phyloP scores from a whole-genome alignment of 1,139 yeast genomes.

The Saccharomyces hybrid region DNA sequence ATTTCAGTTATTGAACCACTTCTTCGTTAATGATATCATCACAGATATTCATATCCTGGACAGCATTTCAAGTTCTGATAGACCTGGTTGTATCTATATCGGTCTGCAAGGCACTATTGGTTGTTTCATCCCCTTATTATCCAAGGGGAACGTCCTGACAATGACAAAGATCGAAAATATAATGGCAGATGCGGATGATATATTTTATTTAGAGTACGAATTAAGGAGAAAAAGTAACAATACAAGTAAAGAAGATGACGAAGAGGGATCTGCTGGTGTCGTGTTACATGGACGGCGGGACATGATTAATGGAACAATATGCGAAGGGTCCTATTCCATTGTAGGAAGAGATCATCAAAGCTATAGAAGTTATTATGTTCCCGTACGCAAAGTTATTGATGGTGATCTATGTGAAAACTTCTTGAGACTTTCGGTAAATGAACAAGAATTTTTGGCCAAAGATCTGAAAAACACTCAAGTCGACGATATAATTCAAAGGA shows the following conservation, averaged over 20 bases:
- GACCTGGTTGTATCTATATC: conserved; percentile 58
- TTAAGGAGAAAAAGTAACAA: conserved; percentile 2
- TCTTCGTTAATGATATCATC: conserved; percentile 62
- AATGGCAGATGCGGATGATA: conserved; percentile 36
- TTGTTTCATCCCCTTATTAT: conserved; percentile 56
- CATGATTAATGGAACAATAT: conserved; percentile 17
- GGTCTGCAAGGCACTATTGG: conserved; percentile 85
- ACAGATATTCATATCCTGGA: conserved; percentile 44
- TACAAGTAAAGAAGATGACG: background rate
- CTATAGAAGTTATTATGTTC: conserved; percentile 73
- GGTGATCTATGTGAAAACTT: conserved; percentile 71
- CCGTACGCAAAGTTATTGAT: conserved; percentile 69
- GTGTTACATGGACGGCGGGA: conserved; percentile 8
- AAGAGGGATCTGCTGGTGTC: background rate
- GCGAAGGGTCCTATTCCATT: conserved; percentile 36
- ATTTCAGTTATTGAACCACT: conserved; percentile 50
- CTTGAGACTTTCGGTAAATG: conserved; percentile 12
- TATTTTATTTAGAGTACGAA: conserved; percentile 15
- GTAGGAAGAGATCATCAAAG: conserved; percentile 62
- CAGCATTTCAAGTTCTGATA: conserved; percentile 37
- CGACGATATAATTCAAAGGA: conserved; percentile 10
- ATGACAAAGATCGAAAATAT: conserved; percentile 48
- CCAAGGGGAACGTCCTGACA: conserved; percentile 55
- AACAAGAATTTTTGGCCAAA: conserved; percentile 19
- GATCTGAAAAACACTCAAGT: conserved; percentile 9